These are phyloP conservation scores for Ustilago cynodontis DNA, from an alignment of 1,284 basidiomycete species.

Conservation along the genomic window DNA sequence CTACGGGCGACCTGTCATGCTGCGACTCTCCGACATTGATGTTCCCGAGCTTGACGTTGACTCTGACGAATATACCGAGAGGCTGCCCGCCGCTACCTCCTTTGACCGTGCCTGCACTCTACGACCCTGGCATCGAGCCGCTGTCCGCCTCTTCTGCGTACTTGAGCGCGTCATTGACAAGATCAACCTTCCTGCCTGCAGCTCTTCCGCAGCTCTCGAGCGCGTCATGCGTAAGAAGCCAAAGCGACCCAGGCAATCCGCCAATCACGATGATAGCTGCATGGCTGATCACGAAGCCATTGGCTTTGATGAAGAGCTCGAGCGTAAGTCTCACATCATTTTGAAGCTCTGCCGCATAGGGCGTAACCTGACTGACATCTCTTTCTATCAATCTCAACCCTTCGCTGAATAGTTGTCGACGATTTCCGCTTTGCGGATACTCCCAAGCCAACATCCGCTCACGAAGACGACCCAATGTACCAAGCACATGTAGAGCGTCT, in stretches of 20 bases:
- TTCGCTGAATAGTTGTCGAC: conserved; percentile 20
- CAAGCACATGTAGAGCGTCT: conserved; percentile 47
- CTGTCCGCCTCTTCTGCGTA: conserved; percentile 49
- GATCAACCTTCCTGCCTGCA: conserved; percentile 55
- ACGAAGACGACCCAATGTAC: conserved; percentile 49
- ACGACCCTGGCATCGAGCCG: conserved; percentile 48
- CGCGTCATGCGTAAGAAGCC: conserved; percentile 52
- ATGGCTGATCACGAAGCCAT: conserved; percentile 54
- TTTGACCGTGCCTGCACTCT: conserved; percentile 48
- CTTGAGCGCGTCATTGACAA: conserved; percentile 54
- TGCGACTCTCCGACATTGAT: conserved; percentile 51
- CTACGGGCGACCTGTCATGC: conserved; percentile 48
- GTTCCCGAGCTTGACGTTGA: conserved; percentile 51
- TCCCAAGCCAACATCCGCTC: conserved; percentile 39
- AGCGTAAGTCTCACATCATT: conserved; percentile 20
- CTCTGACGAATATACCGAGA: conserved; percentile 48
- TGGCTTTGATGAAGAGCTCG: conserved; percentile 48
- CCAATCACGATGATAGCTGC: conserved; percentile 49
- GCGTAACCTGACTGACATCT: not conserved
- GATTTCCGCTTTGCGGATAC: conserved; percentile 46
- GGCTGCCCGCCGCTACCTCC: conserved; percentile 43
- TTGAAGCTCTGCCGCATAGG: not conserved
- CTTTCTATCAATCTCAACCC: not conserved
- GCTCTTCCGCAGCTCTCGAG: conserved; percentile 41
- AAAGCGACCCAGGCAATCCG: conserved; percentile 44